Evolutionary conservation across 2,329 filamentous ascomycete genomes (phyloP).

Genomic region (Colletotrichum horii): DNA sequence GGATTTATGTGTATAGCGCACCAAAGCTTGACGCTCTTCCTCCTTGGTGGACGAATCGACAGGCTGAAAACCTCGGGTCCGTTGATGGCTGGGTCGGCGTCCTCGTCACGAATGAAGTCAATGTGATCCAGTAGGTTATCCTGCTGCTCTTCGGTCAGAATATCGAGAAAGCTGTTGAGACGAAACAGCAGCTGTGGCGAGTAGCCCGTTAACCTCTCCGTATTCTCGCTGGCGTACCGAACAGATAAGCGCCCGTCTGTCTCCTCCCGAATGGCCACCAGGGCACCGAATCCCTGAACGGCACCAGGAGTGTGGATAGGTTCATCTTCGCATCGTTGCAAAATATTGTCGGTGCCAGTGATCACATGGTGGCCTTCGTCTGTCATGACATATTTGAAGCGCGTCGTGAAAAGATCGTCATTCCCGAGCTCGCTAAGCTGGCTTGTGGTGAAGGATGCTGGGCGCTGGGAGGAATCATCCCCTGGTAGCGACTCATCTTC

Average conservation of each 20-base stretch:
- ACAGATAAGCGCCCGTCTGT: constrained; percentile 71
- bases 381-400: constrained; percentile 80
- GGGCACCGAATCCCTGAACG: constrained; percentile 78
- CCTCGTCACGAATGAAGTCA: constrained; percentile 86
- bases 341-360: constrained; percentile 74
- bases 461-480: background rate
- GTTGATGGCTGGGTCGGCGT: constrained; percentile 74
- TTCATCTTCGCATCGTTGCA: constrained; percentile 88
- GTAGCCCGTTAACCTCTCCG: constrained; percentile 75
- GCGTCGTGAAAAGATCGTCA: constrained; percentile 62
- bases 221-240: constrained; percentile 83
- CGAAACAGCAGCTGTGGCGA: constrained; percentile 77
- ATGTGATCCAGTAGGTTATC: constrained; percentile 86
- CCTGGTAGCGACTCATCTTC: constrained; percentile 21
- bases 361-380: constrained; percentile 83
- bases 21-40: constrained; percentile 75
- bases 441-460: background rate
- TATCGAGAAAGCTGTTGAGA: constrained; percentile 79
- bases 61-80: constrained; percentile 88
- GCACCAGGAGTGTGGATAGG: constrained; percentile 88
- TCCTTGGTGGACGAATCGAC: constrained; percentile 66
- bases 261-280: constrained; percentile 77
- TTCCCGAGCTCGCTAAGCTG: background rate
- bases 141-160: constrained; percentile 81
- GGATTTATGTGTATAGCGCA: constrained; percentile 83